A percentile compares a stretch with the other conserved stretches of the same genome.
phyloP scores from a whole-genome alignment of 495 filamentous ascomycete genomes.

The Lichenothelia convexa region DNA sequence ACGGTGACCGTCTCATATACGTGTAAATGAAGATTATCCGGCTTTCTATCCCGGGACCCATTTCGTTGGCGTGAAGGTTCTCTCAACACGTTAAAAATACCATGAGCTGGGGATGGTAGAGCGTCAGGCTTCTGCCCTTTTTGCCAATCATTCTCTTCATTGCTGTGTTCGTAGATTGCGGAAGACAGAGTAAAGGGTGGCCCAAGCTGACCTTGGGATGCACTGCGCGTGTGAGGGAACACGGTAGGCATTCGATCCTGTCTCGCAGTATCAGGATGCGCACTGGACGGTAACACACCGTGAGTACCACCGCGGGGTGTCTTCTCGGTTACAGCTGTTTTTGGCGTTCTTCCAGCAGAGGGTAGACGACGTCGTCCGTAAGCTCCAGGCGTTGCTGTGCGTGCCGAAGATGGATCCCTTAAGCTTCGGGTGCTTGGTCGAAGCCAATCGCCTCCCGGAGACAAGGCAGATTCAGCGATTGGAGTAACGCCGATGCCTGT shows the following conservation, averaged over 20 bases:
- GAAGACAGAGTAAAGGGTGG: neutral
- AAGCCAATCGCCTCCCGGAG: conserved; percentile 38
- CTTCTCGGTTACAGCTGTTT: no score
- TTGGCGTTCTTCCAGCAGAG: conserved; percentile 38
- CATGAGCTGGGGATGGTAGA: conserved; percentile 39
- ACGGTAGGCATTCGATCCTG: no score
- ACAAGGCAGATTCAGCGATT: conserved; percentile 79
- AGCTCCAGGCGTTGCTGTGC: conserved; percentile 53
- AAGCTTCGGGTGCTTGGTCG: conserved; percentile 4
- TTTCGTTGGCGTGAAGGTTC: conserved; percentile 38
- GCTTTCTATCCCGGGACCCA: conserved; percentile 63
- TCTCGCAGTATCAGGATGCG: no score
- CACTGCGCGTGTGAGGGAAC: no score
- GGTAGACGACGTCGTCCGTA: conserved; percentile 54
- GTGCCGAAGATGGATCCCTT: conserved; percentile 46
- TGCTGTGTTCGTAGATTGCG: no score
- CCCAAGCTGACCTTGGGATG: neutral
- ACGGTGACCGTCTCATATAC: conserved; percentile 8
- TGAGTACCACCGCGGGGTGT: no score
- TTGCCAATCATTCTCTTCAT: no score
- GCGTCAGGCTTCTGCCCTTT: conserved; percentile 28
- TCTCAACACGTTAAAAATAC: conserved; percentile 37
- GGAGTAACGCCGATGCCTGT: conserved; percentile 68
- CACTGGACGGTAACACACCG: no score
- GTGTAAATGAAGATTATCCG: conserved; percentile 48